These are phyloP conservation scores for Serpula lacrymans DNA, from an alignment of 768 basidiomycete genomes.

Conservation along the genomic window DNA sequence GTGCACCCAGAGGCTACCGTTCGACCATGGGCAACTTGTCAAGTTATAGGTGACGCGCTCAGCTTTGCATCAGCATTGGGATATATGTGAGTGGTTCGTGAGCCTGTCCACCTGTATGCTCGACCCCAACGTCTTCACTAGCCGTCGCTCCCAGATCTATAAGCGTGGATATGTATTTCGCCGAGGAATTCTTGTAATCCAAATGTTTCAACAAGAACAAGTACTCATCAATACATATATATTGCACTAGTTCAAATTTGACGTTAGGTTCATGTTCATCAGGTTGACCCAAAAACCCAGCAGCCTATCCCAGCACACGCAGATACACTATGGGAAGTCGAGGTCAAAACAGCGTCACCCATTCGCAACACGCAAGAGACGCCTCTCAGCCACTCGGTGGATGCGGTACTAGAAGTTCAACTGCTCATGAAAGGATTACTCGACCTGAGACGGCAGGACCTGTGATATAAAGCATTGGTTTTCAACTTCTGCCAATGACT, in stretches of 20 bases:
- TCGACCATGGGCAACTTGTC: conserved; percentile 77
- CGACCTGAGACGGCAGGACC: conserved; percentile 72
- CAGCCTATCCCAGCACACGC: conserved; percentile 74
- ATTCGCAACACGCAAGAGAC: conserved; percentile 75
- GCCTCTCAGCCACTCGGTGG: conserved; percentile 65
- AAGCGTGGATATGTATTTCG: conserved; percentile 79
- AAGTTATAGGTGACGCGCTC: conserved; percentile 75
- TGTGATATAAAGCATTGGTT: conserved; percentile 31
- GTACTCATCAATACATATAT: conserved; percentile 31
- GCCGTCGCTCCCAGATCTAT: conserved; percentile 73
- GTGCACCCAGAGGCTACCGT: conserved; percentile 86
- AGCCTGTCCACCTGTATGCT: conserved; percentile 1
- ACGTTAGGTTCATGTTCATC: conserved; percentile 1
- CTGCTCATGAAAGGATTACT: conserved; percentile 80
- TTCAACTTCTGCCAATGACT: background rate
- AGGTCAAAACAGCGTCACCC: conserved; percentile 80
- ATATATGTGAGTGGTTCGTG: conserved; percentile 50
- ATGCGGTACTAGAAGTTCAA: conserved; percentile 79
- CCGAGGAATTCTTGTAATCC: conserved; percentile 64
- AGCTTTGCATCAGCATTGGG: conserved; percentile 80
- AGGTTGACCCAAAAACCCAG: conserved; percentile 76
- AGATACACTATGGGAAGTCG: conserved; percentile 84
- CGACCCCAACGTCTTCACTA: conserved; percentile 14
- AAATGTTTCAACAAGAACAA: conserved; percentile 86
- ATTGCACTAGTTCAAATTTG: background rate